phyloP scores from a whole-genome alignment of 192 early-diverging fungal genomes.

The Rhizoclosmatium globosum region DNA sequence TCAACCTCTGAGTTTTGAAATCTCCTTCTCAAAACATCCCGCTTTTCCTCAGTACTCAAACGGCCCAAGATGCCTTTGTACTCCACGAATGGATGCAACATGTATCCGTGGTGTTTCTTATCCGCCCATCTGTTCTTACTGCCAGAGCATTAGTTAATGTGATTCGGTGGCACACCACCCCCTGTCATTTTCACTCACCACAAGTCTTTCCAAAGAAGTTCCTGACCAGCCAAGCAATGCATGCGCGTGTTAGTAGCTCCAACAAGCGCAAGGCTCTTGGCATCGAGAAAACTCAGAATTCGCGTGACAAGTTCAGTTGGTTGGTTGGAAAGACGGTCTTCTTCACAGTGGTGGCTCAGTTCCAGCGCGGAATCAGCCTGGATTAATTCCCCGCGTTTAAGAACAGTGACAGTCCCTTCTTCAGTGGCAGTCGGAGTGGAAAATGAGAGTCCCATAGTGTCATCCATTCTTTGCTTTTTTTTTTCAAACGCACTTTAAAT shows the following conservation, averaged over 20 bases:
- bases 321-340: not conserved
- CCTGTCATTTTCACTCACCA: no score
- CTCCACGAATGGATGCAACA: slow-evolving; percentile 30
- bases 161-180: not conserved
- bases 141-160: not conserved
- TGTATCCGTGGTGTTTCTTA: slow-evolving; percentile 18
- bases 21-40: not conserved
- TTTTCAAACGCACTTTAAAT: no score
- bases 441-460: no score
- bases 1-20: not conserved
- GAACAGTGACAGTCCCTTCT: no score
- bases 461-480: no score
- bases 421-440: no score
- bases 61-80: not conserved
- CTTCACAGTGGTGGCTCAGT: not conserved
- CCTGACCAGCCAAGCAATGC: not conserved
- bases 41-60: slow-evolving; percentile 3
- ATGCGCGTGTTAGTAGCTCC: not conserved
- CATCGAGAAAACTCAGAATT: not conserved
- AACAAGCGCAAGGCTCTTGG: not conserved
- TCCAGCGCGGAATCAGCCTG: not conserved
- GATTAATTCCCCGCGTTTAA: not conserved
- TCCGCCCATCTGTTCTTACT: slow-evolving; percentile 25
- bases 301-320: not conserved
- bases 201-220: slow-evolving; percentile 3